Percentiles rank a stretch among this genome's conserved stretches.
These are phyloP conservation scores for Diospyros lotus DNA, from an alignment of 148 eudicot species.

Conservation along the genomic window DNA sequence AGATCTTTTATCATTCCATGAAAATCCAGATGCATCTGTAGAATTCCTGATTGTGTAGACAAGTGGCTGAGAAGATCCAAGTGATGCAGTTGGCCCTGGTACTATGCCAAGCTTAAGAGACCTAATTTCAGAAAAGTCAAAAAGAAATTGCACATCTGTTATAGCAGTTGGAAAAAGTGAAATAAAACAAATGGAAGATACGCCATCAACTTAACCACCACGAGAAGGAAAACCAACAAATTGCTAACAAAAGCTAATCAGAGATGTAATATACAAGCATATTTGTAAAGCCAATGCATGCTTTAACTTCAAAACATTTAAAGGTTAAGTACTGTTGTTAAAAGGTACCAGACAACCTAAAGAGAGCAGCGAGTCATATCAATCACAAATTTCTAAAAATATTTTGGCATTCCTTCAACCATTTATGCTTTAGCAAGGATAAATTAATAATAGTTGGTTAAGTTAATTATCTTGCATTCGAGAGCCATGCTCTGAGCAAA, in stretches of 20 bases:
- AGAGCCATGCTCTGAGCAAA: background rate
- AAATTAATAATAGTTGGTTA: background rate
- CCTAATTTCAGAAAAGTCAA: conserved; percentile 22
- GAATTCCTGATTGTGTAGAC: conserved; percentile 46
- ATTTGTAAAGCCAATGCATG: background rate
- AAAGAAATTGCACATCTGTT: background rate
- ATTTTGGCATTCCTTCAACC: no score
- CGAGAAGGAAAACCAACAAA: background rate
- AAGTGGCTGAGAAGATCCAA: conserved; percentile 41
- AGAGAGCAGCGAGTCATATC: no score
- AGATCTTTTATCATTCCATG: conserved; percentile 68
- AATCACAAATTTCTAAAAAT: no score
- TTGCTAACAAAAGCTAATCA: background rate
- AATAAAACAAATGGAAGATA: background rate
- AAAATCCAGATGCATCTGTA: conserved; percentile 45
- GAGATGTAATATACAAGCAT: background rate
- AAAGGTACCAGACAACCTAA: no score
- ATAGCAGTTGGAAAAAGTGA: background rate
- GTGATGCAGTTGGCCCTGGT: conserved; percentile 29
- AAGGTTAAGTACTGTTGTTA: no score
- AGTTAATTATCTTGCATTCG: background rate
- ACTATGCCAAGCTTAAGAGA: conserved; percentile 59
- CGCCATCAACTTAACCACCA: background rate
- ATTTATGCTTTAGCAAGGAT: background rate
- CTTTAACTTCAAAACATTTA: background rate